Evolutionary conservation across 495 filamentous ascomycete species (phyloP).

Genomic region (Saxophila tyrrhenica): DNA sequence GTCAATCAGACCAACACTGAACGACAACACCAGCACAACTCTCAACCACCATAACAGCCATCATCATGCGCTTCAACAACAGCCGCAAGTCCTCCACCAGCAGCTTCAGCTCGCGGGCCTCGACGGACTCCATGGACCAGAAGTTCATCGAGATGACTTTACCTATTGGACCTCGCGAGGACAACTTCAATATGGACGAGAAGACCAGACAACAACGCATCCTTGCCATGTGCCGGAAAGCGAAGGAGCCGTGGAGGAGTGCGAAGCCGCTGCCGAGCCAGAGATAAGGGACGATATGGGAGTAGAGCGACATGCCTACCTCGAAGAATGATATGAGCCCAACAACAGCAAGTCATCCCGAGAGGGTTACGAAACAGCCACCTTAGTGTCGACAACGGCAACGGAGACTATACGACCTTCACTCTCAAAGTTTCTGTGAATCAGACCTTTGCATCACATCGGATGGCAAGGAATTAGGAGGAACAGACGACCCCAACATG

Average conservation of each 20-base stretch:
- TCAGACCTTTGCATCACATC: no score
- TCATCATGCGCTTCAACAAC: slow-evolving; percentile 10
- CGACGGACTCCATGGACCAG: slow-evolving; percentile 5
- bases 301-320: no score
- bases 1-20: neutral
- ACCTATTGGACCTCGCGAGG: slow-evolving; percentile 17
- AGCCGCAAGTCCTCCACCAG: slow-evolving; percentile 7
- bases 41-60: neutral
- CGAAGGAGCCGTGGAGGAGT: slow-evolving; percentile 12
- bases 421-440: no score
- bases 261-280: slow-evolving; percentile 9
- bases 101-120: slow-evolving; percentile 6
- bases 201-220: slow-evolving; percentile 6
- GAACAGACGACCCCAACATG: no score
- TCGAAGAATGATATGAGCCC: no score
- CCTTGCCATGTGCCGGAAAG: slow-evolving; percentile 14
- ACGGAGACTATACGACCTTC: no score
- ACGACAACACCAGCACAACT: neutral
- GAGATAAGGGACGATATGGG: neutral
- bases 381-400: no score
- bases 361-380: no score
- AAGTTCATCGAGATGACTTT: slow-evolving; percentile 9
- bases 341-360: no score
- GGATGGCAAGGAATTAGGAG: no score
- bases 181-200: slow-evolving; percentile 17